Conservation (phyloP, 495 filamentous ascomycete species). For the Aspergillus incahuasiensis region DNA sequence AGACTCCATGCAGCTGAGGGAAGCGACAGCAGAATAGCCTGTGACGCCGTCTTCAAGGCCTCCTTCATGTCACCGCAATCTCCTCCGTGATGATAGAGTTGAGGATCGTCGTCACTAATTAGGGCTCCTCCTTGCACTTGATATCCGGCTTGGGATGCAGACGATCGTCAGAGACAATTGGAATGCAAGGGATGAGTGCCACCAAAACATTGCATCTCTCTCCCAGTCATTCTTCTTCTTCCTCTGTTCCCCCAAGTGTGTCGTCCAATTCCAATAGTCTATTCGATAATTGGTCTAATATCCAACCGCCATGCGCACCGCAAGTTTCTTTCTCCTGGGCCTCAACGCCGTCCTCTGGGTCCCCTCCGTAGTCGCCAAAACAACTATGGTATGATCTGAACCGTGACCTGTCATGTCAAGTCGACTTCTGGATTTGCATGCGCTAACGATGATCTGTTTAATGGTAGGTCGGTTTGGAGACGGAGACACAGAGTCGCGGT, state of each 20-base stretch:
- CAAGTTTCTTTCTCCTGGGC: neutral
- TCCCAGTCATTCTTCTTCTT: neutral
- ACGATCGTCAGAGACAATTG: neutral
- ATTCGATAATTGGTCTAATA: neutral
- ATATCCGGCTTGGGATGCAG: neutral
- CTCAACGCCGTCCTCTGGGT: neutral
- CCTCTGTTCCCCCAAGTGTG: neutral
- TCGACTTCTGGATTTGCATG: neutral
- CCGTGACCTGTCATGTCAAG: neutral
- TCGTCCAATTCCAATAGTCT: neutral
- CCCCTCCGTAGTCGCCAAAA: conserved; percentile 1
- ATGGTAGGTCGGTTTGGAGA: conserved; percentile 13
- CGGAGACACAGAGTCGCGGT: conserved; percentile 4
- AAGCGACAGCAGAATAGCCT: too few relatives aligned
- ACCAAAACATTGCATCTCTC: neutral
- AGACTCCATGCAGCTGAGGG: too few relatives aligned
- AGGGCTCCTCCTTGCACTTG: neutral
- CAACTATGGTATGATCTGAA: conserved; percentile 3
- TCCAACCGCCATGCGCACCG: neutral
- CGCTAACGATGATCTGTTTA: neutral
- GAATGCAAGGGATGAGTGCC: neutral
- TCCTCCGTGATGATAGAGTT: too few relatives aligned
- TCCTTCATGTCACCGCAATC: too few relatives aligned
- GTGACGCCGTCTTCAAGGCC: too few relatives aligned
- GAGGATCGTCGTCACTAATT: neutral